These are phyloP conservation scores for Dendrobium catenatum DNA, from an alignment of 106 monocot genomes.

Conservation along the genomic window DNA sequence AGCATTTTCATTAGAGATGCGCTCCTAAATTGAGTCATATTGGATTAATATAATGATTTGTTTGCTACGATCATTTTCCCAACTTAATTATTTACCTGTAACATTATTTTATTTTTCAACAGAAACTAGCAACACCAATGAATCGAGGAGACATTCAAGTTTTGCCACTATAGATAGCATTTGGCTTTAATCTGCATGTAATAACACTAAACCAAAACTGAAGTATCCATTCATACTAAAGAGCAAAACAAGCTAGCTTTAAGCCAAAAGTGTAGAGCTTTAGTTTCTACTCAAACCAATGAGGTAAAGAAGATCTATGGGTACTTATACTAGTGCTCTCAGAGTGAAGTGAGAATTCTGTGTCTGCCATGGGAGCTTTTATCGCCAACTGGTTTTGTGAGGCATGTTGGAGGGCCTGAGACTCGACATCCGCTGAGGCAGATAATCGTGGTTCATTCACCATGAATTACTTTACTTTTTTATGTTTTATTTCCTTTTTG, in stretches of 20 bases:
- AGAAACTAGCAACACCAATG: neutral
- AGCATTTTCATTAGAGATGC: no score
- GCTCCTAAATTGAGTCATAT: no score
- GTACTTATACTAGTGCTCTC: slow-evolving; percentile 21
- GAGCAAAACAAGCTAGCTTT: neutral
- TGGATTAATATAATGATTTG: no score
- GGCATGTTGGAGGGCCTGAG: slow-evolving; percentile 42
- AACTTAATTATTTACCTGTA: no score
- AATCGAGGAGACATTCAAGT: neutral
- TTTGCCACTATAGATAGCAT: neutral
- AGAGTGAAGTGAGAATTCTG: slow-evolving; percentile 27
- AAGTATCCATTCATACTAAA: neutral
- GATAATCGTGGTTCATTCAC: slow-evolving; percentile 26
- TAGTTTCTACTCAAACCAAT: slow-evolving; percentile 26
- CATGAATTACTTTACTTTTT: slow-evolving; percentile 6
- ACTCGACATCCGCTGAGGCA: slow-evolving; percentile 31
- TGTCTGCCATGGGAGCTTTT: slow-evolving; percentile 40
- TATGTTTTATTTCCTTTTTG: neutral
- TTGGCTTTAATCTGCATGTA: neutral
- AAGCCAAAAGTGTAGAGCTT: slow-evolving; percentile 11
- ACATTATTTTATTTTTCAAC: neutral
- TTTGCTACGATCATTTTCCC: no score
- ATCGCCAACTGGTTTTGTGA: slow-evolving; percentile 41
- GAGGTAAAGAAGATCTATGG: slow-evolving; percentile 32
- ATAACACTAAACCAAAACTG: neutral